Percentiles rank a stretch among this genome's conserved stretches.
Evolutionary conservation across 805 yeast species (phyloP).

Genomic region (Kodamaea laetipori): DNA sequence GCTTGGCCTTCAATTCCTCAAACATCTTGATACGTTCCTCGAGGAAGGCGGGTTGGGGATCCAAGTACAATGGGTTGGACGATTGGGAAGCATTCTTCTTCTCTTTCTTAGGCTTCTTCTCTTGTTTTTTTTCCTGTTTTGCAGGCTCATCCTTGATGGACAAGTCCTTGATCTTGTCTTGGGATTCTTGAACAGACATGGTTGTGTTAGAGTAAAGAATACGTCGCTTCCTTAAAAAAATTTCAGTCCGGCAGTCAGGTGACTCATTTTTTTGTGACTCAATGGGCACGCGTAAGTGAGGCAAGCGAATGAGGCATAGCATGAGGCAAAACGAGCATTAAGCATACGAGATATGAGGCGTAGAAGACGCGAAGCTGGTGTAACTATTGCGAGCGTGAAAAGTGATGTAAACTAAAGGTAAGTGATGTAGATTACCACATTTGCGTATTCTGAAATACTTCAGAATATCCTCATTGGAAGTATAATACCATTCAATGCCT

Average conservation of each 20-base stretch:
- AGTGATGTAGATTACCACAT: too few relatives aligned
- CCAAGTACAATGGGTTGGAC: constrained; percentile 45
- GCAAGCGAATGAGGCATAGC: too few relatives aligned
- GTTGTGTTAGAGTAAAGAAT: constrained; percentile 3
- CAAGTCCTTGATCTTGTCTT: constrained; percentile 50
- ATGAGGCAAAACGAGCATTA: too few relatives aligned
- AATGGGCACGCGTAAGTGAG: not conserved
- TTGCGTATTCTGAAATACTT: too few relatives aligned
- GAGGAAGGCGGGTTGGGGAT: constrained; percentile 84
- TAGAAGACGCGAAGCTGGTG: too few relatives aligned
- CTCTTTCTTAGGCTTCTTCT: constrained; percentile 22
- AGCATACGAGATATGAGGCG: too few relatives aligned
- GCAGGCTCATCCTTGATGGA: constrained; percentile 31
- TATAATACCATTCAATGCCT: too few relatives aligned
- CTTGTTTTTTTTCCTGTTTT: constrained; percentile 19
- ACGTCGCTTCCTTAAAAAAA: constrained; percentile 1
- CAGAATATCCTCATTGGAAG: too few relatives aligned
- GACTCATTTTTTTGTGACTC: constrained; percentile 6
- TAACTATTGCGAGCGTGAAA: too few relatives aligned
- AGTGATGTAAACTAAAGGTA: too few relatives aligned
- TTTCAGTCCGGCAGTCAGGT: constrained; percentile 5
- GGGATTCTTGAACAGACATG: constrained; percentile 23
- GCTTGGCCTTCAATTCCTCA: constrained; percentile 74
- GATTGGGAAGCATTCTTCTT: constrained; percentile 43
- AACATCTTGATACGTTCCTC: constrained; percentile 77